Evolutionary conservation across 495 filamentous ascomycete genomes (phyloP), one percentile per base, ranked within the genome.

Genomic region (Stereocaulon alpinum): DNA sequence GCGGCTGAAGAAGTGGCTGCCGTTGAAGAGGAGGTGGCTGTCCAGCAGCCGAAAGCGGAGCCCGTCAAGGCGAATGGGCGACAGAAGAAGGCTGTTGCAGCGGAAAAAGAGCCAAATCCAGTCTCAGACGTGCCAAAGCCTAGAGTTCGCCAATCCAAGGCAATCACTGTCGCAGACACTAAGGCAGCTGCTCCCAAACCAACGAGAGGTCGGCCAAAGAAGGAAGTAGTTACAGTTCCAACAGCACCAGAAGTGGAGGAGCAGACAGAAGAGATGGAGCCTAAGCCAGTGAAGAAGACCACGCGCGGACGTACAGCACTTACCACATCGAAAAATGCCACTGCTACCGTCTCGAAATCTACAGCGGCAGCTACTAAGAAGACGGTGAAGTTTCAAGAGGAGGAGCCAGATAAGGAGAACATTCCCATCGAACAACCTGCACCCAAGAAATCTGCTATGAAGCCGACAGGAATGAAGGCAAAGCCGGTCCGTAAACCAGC

Each of bases 331-430:
- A 55, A 42, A n/a, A 34, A 55, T 10, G 27, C 56, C n/a, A 40
- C 48, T 18, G 50, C 61, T 15, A 55, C 37, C 27, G 60, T 30
- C 7, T 12, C 55, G 9, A 63, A 63, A 51, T 10, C 55, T 30
- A n/a, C 52, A 40, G 41, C 60, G 43, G 48, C 72, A 14, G 74
- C 73, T 1, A 74, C 76, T 47, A 78, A 75, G 68, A 82, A 82
- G 64, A 79, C 68, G 22, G 79, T 82, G 32, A 80, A 76, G 5
- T 82, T 82, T 60, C 70, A 75, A 60, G 76, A 79, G 49, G 48
- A 70, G 6, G 48, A 70, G 7, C 72, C 73, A 40, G 67, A 71
- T 20, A 78, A 76, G 11, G 70, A 66, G 22, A 73, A 76, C 11
- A 64, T 73, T 1, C 55, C 62, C 7, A 68, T 68, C 14, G 52